Evolutionary conservation across 2,329 filamentous ascomycete species (phyloP).

Genomic region (Diaporthe sp.): DNA sequence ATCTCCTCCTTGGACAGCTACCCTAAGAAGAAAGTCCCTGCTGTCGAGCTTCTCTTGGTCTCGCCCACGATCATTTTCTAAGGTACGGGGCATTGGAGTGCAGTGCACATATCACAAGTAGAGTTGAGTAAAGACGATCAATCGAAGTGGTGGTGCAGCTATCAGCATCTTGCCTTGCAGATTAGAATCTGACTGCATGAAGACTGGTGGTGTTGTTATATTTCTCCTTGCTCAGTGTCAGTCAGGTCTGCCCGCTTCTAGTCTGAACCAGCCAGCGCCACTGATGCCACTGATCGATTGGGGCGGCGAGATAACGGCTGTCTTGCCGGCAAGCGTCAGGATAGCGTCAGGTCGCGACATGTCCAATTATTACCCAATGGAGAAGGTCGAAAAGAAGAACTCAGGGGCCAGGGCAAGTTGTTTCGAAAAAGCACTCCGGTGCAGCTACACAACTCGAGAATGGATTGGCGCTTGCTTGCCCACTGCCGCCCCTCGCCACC

Average conservation of each 20-base stretch:
- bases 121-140: too few species aligned
- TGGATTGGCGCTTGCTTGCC: background rate
- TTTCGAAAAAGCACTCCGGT: background rate
- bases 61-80: background rate
- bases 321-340: background rate
- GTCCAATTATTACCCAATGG: background rate
- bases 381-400: background rate
- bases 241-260: too few species aligned
- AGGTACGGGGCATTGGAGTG: background rate
- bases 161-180: too few species aligned
- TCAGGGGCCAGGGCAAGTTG: background rate
- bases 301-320: background rate
- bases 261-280: background rate
- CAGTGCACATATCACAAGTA: background rate
- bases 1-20: background rate
- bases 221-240: too few species aligned
- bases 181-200: too few species aligned
- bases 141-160: too few species aligned
- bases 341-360: slow-evolving; percentile 12
- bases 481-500: background rate
- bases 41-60: background rate
- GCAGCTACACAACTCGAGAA: background rate
- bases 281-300: background rate
- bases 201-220: too few species aligned
- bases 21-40: background rate